A percentile compares a stretch with the other conserved stretches of the same genome.
Conservation (phyloP, 345 rosid species). For the Euphorbia tirucalli region DNA sequence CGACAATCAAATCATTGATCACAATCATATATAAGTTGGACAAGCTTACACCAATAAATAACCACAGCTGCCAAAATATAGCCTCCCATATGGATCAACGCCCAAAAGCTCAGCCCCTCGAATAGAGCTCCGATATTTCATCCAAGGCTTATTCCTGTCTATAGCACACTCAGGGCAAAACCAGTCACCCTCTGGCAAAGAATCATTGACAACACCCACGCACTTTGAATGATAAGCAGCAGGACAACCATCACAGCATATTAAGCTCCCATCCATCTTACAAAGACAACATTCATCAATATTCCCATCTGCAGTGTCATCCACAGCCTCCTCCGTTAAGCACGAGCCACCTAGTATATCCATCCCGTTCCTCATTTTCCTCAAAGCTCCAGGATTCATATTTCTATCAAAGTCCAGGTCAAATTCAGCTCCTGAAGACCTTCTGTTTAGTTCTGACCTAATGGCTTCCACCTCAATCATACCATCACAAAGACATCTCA, state of each 20-base stretch:
- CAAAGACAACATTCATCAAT: slow-evolving; percentile 92
- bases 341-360: slow-evolving; percentile 47
- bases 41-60: slow-evolving; percentile 92
- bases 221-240: slow-evolving; percentile 99
- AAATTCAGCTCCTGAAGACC: slow-evolving; percentile 62
- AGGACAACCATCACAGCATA: slow-evolving; percentile 99
- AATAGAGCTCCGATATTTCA: slow-evolving; percentile 54
- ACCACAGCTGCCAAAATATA: slow-evolving; percentile 75
- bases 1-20: neutral
- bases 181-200: slow-evolving; percentile 96
- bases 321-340: slow-evolving; percentile 53
- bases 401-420: slow-evolving; percentile 63
- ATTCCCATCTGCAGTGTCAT: slow-evolving; percentile 66
- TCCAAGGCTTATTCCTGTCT: slow-evolving; percentile 49
- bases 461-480: slow-evolving; percentile 72
- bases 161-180: slow-evolving; percentile 93
- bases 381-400: slow-evolving; percentile 42
- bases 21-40: slow-evolving; percentile 4
- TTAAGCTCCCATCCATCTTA: slow-evolving; percentile 92
- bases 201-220: slow-evolving; percentile 73
- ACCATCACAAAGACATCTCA: slow-evolving; percentile 72
- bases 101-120: slow-evolving; percentile 91
- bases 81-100: slow-evolving; percentile 68
- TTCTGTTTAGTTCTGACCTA: slow-evolving; percentile 67
- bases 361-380: slow-evolving; percentile 48